Base-by-base conservation (phyloP, 169 alveolate species). In the Plasmodium berghei region DNA sequence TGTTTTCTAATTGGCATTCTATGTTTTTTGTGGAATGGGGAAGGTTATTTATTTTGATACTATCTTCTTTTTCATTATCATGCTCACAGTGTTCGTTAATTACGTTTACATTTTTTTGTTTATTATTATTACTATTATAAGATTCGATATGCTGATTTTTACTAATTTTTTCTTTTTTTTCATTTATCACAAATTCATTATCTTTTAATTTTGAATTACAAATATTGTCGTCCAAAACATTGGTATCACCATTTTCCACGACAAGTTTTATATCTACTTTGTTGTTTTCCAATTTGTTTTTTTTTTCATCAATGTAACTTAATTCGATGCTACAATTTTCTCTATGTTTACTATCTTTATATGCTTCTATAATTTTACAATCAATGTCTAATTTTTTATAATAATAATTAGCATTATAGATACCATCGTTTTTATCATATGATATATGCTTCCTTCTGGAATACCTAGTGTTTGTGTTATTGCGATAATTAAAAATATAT, bases 401-500 rank as follows among this genome's bases (percentile, higher is more conserved):
- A 58, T 20, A n/a, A 58, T 20, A n/a, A 26, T 40, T n/a, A 0
- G 28, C n/a, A 24, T 24, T 46, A 26, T 54, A 52, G 42, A 9
- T 26, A 10, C 42, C 80, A 16, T 14, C 48, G 56, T 67, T 67
- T 8, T 45, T 70, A 70, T 48, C 22, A 26, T 48, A 49, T 12
- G 64, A 5, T 28, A 10, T 14, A 12, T 46, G 18, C 4, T 49
- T 18, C 24, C 52, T 70, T 28, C 52, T 70, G 48, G 20, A 20
- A 70, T 48, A 22, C 42, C 52, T 66, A 2, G 58, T 55, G 18
- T 24, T 34, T 45, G n/a, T 40, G 55, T 66, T 66, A 66, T 55
- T 49, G 63, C 66, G 10, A 20, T 70, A 70, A 70, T 70, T 70
- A 48, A 10, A 48, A 18, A 12, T 70, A 1, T 70, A 49, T 22